Evolutionary conservation across 306 rosid species (phyloP), one percentile per base, ranked within the genome.

Genomic region (Sicyos baderoa): DNA sequence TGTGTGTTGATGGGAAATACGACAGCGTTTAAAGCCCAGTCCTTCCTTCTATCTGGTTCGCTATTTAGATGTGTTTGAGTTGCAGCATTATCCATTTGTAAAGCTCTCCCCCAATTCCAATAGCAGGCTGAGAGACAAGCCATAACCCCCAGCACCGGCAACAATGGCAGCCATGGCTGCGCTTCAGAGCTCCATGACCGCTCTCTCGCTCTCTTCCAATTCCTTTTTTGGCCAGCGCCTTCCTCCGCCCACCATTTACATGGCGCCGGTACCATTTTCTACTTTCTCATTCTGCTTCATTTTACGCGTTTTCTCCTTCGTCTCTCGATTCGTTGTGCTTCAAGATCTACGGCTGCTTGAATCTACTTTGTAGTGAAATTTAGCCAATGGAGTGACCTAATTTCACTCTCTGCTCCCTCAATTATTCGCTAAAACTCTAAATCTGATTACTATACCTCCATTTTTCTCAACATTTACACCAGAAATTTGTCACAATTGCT

Each of bases 101-200:
- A 8, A 55, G 61, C 61, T 13, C 37, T 8, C n/a, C n/a, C n/a
- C 60, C 32, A 54, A 54, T 29, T 29, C 5, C 4, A 35, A 35
- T 55, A 55, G 35, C 13, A 47, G 15, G 23, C 62, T 23, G 40
- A 14, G 35, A 21, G 42, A 5, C 67, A 53, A 17, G 6, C 27
- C 70, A 47, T 9, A 47, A 9, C 51, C n/a, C n/a, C n/a, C 37
- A 18, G 76, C 65, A 59, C 75, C 88, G 61, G 71, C 25, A 76
- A 76, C 54, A 75, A 88, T 89, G 91, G 95, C 90, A 78, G 88
- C 97, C 84, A 88, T 89, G 95, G 94, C 87, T 77, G 83, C 91
- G 74, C 91, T 91, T 68, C 97, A 88, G 76, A 80, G 82, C 83
- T 85, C 97, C 52, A 78, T 91, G 82, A 75, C 84, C 63, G 84